phyloP scores from a whole-genome alignment of 768 basidiomycete species.

The Lactarius indigo region DNA sequence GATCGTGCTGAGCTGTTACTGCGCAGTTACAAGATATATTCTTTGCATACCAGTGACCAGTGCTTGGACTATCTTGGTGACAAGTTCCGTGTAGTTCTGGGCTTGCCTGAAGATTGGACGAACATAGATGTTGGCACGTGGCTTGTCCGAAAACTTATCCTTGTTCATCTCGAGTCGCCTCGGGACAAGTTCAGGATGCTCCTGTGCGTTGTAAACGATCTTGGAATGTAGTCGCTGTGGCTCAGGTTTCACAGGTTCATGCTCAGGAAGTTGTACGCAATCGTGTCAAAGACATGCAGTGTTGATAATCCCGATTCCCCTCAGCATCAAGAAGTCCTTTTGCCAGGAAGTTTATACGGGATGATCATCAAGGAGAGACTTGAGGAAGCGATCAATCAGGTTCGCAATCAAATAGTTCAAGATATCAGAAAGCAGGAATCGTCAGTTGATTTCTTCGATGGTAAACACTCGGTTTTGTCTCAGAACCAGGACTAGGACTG shows the following conservation, averaged over 20 bases:
- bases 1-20: slow-evolving; percentile 94
- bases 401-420: slow-evolving; percentile 61
- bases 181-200: slow-evolving; percentile 95
- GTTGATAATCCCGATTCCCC: slow-evolving; percentile 98
- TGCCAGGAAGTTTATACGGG: slow-evolving; percentile 87
- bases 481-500: neutral
- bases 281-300: slow-evolving; percentile 86
- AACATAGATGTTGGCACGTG: slow-evolving; percentile 77
- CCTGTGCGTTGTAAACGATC: slow-evolving; percentile 52
- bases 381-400: slow-evolving; percentile 79
- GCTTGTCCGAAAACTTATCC: slow-evolving; percentile 78
- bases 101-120: slow-evolving; percentile 90
- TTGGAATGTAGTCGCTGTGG: neutral
- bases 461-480: slow-evolving; percentile 42
- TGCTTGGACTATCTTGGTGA: slow-evolving; percentile 94
- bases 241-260: slow-evolving; percentile 64
- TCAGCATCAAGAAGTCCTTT: slow-evolving; percentile 95
- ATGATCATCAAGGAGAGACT: slow-evolving; percentile 99
- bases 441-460: slow-evolving; percentile 83
- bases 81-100: slow-evolving; percentile 91
- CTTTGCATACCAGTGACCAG: slow-evolving; percentile 80
- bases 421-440: slow-evolving; percentile 76
- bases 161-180: slow-evolving; percentile 84
- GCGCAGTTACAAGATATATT: slow-evolving; percentile 93
- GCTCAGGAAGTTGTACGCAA: slow-evolving; percentile 90